phyloP scores from a whole-genome alignment of 2,329 filamentous ascomycete species.

The Cadophora luteo-olivacea region DNA sequence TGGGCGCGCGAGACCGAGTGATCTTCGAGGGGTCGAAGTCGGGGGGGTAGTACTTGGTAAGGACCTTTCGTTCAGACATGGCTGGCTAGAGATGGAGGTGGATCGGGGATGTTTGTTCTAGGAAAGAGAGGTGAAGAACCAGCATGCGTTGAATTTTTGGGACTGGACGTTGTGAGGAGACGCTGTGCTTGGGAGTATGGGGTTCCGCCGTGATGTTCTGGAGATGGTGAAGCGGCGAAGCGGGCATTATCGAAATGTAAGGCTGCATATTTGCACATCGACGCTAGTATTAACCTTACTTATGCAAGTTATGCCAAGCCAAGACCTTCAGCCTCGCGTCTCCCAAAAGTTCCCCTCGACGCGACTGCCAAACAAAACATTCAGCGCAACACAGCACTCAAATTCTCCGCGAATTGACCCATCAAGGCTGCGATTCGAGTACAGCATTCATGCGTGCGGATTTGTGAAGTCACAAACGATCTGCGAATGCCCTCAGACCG shows the following conservation, averaged over 20 bases:
- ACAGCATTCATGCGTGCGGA: neutral
- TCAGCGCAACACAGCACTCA: neutral
- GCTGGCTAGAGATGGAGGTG: constrained; percentile 25
- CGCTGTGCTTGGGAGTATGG: neutral
- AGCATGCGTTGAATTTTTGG: neutral
- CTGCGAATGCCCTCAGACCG: constrained; percentile 17
- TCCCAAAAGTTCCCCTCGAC: constrained; percentile 26
- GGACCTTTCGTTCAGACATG: constrained; percentile 89
- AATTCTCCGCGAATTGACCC: neutral
- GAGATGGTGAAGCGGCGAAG: neutral
- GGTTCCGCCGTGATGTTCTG: neutral
- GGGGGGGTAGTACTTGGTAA: constrained; percentile 70
- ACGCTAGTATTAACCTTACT: constrained; percentile 8
- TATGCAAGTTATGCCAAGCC: constrained; percentile 13
- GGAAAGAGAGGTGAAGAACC: neutral
- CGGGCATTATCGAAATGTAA: neutral
- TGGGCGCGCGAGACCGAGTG: constrained; percentile 70
- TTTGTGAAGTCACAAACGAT: neutral
- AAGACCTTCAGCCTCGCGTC: constrained; percentile 32
- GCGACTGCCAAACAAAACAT: constrained; percentile 27
- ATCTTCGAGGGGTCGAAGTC: constrained; percentile 90
- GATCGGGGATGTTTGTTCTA: neutral
- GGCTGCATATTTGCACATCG: constrained; percentile 6
- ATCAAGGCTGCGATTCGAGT: neutral
- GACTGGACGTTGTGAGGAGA: neutral